phyloP scores from a whole-genome alignment of 768 basidiomycete genomes.

The Collybia nuda region DNA sequence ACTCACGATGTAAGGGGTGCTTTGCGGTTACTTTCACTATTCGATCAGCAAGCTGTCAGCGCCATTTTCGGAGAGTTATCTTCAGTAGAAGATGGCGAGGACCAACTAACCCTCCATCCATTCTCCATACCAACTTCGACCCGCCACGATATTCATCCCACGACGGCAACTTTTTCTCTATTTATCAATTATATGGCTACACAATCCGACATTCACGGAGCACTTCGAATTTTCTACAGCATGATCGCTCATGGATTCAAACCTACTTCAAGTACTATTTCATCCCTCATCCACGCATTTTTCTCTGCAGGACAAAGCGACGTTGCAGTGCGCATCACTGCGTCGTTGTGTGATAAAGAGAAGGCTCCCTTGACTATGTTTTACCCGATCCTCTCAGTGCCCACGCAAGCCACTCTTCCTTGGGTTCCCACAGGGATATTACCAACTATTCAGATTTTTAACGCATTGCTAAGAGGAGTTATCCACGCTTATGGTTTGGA shows the following conservation, averaged over 20 bases:
- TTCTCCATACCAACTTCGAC: constrained; percentile 5
- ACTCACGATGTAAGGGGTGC: constrained; percentile 47
- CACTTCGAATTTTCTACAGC: constrained; percentile 43
- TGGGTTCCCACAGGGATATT: constrained; percentile 27
- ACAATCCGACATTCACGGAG: constrained; percentile 41
- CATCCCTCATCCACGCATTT: constrained; percentile 60
- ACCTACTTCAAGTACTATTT: constrained; percentile 45
- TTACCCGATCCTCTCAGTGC: constrained; percentile 17
- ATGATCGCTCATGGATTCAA: constrained; percentile 43
- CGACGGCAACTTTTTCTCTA: constrained; percentile 61
- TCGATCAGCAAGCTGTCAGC: constrained; percentile 31
- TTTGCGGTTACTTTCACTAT: constrained; percentile 46
- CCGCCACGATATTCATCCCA: constrained; percentile 34
- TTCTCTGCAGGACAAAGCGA: constrained; percentile 44
- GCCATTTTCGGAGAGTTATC: constrained; percentile 19
- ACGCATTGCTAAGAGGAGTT: constrained; percentile 55
- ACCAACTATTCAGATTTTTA: constrained; percentile 53
- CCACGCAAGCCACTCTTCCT: constrained; percentile 19
- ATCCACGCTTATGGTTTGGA: constrained; percentile 49
- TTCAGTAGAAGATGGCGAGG: neutral
- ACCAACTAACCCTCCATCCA: constrained; percentile 5
- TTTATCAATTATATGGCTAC: constrained; percentile 56
- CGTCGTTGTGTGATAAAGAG: constrained; percentile 39
- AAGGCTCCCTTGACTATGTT: constrained; percentile 27
- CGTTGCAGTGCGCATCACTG: constrained; percentile 52